Percentiles rank a stretch among this genome's conserved stretches.
Evolutionary conservation across 228 moss, liverwort and hornwort genomes (phyloP).

Genomic region (Sphagnum fallax): DNA sequence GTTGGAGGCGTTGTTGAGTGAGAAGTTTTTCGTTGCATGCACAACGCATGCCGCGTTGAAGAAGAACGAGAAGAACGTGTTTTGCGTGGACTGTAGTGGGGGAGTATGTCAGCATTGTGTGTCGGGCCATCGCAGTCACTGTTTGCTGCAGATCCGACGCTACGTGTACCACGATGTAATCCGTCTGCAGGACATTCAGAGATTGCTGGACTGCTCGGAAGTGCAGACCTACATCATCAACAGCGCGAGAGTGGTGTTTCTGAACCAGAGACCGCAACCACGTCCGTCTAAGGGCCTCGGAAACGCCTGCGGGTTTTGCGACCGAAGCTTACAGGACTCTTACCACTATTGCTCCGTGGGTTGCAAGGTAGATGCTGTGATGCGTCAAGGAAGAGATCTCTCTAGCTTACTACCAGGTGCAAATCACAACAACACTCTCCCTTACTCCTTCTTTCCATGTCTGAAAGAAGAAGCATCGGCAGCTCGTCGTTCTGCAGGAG

Average conservation of each 20-base stretch:
- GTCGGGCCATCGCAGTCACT: constrained; percentile 69
- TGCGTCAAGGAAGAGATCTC: constrained; percentile 63
- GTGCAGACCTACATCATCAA: constrained; percentile 99
- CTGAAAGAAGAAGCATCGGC: too few relatives aligned
- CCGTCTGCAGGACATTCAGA: constrained; percentile 82
- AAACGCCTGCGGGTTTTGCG: constrained; percentile 93
- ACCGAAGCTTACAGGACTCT: constrained; percentile 81
- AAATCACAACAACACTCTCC: constrained; percentile 28
- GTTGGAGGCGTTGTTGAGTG: constrained; percentile 72
- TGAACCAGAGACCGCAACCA: constrained; percentile 97
- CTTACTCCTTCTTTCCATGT: constrained; percentile 66
- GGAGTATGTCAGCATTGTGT: constrained; percentile 98
- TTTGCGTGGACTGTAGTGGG: constrained; percentile 95
- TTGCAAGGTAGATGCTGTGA: constrained; percentile 87
- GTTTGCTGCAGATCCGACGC: constrained; percentile 89
- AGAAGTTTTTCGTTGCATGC: constrained; percentile 93
- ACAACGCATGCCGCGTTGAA: constrained; percentile 69
- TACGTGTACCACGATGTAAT: constrained; percentile 99
- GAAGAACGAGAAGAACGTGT: constrained; percentile 95
- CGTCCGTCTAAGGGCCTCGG: constrained; percentile 89
- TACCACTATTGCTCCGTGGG: constrained; percentile 93
- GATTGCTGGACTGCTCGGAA: constrained; percentile 81
- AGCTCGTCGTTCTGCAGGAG: constrained; percentile 41
- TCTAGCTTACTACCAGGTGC: constrained; percentile 66
- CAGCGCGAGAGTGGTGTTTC: constrained; percentile 92